These are phyloP conservation scores for Rhodocollybia butyracea DNA, from an alignment of 768 basidiomycete species.

Conservation along the genomic window DNA sequence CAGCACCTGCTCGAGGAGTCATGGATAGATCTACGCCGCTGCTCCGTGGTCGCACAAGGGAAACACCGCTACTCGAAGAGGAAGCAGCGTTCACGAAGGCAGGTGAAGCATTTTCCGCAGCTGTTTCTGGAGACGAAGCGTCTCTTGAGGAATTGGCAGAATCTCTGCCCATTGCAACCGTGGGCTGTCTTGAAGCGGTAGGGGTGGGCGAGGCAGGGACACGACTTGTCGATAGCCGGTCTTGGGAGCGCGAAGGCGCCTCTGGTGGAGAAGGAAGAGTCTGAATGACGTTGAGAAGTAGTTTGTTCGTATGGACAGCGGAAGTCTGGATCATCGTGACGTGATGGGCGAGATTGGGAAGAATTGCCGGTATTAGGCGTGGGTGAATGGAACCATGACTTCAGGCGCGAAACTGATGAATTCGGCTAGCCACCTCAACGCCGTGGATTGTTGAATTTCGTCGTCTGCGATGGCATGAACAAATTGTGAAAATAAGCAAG, in stretches of 20 bases:
- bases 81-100: not conserved
- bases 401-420: constrained; percentile 86
- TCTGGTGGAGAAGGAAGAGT: constrained; percentile 65
- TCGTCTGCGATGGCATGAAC: constrained; percentile 58
- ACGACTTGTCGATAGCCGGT: constrained; percentile 31
- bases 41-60: constrained; percentile 17
- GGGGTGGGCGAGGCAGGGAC: constrained; percentile 58
- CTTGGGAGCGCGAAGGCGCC: constrained; percentile 24
- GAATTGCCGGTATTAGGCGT: constrained; percentile 85
- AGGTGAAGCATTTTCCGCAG: constrained; percentile 19
- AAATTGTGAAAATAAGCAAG: constrained; percentile 5
- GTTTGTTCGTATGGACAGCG: constrained; percentile 83
- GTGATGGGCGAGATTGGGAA: constrained; percentile 93
- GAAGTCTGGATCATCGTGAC: constrained; percentile 84
- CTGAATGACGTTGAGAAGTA: constrained; percentile 83
- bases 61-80: not conserved
- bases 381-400: constrained; percentile 96
- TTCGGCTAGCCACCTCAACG: constrained; percentile 90
- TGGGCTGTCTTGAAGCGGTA: constrained; percentile 48
- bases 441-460: constrained; percentile 92
- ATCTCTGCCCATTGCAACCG: constrained; percentile 31
- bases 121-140: constrained; percentile 42
- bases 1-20: constrained; percentile 30
- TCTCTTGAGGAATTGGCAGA: constrained; percentile 36
- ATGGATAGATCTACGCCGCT: constrained; percentile 35